Base-by-base conservation (phyloP, 2,329 filamentous ascomycete species). In the Cladophialophora carrionii region DNA sequence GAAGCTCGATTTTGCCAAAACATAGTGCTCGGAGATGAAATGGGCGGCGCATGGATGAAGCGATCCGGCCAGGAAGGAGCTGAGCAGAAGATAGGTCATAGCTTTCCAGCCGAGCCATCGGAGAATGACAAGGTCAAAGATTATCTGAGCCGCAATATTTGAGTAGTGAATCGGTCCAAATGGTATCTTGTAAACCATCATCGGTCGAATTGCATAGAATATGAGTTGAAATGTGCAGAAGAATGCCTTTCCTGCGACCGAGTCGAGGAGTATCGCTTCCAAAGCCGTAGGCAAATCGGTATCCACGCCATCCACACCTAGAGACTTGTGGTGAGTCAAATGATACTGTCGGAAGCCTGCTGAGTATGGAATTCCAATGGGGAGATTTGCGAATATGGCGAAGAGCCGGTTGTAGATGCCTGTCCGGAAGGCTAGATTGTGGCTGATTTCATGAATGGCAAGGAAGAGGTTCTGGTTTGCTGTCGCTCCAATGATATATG, bases 201-300 rank as follows among this genome's bases (percentile, higher is more conserved):
- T 96, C 67, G 95, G 95, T 17, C 95, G 91, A 57, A 99, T 79
- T 73, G 95, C 95, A 82, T 99, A 99, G 85, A 99, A 99, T 76
- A 99, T 86, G 78, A 99, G 97, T 80, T 99, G 95, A 82, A 97
- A 99, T 71, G 95, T 99, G 81, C 90, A 94, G 85, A 99, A 99
- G 83, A 99, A 99, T 71, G 95, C 89, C 81, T 99, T 99, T 77
- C 95, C 95, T 20, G 94, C 86, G 72, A 99, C 88, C 7, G 80
- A 97, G 82, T 99, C 91, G 73, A 99, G 88, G 77, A 99, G 90
- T 75, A 96, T 80, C 68, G 92, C 94, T 81, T 99, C 95, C 57
- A 97, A 79, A 56, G 91, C 87, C 20, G 95, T 98, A 26, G 95
- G 95, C 31, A 99, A 88, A 75, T 99, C 95, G 52, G 94, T 96